Evolutionary conservation across 805 yeast genomes (phyloP), one percentile per base, ranked within the genome.

Genomic region (Tetrapisispora phaffii): DNA sequence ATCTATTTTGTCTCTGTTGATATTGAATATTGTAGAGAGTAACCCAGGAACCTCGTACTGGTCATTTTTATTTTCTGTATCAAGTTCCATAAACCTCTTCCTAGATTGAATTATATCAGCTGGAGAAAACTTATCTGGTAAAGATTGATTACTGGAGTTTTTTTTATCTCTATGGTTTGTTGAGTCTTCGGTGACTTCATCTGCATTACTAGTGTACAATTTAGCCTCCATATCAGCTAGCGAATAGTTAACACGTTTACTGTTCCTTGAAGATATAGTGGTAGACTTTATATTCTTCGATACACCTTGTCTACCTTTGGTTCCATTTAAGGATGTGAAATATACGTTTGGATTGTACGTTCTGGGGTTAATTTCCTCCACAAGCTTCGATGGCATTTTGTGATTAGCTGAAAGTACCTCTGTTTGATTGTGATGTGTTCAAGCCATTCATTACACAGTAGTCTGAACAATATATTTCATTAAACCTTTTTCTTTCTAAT

Each of bases 211-310:
- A 3, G 56, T 48, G 42, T 58, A 60, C 24, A 64, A 35, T 31
- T 53, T 58, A 8, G 60, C 60, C 34, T 62, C 67, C 44, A 63
- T 42, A 45, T 62, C 66, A 10, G 67, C 63, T 26, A 63, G 40
- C 1, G 67, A 63, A 45, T 63, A 63, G 47, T 63, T 63, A 2
- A 63, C 57, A 38, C 66, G 53, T 39, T 62, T 63, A 20, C 55
- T 56, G 5, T 61, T 55, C 31, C 65, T 51, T 15, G 57, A 55
- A 13, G 53, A 49, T n/a, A 42, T 29, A 6, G 48, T 45, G 8
- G 50, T 40, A 19, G 33, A 36, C 17, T 48, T 47, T 32, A 34
- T 51, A 33, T 58, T 58, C 13, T 48, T 48, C 19, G 49, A 50
- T 22, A 51, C 48, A 34, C 50, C 52, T n/a, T 50, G 39, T 24